Conservation (phyloP, 768 basidiomycete species). For the Pisolithus orientalis region DNA sequence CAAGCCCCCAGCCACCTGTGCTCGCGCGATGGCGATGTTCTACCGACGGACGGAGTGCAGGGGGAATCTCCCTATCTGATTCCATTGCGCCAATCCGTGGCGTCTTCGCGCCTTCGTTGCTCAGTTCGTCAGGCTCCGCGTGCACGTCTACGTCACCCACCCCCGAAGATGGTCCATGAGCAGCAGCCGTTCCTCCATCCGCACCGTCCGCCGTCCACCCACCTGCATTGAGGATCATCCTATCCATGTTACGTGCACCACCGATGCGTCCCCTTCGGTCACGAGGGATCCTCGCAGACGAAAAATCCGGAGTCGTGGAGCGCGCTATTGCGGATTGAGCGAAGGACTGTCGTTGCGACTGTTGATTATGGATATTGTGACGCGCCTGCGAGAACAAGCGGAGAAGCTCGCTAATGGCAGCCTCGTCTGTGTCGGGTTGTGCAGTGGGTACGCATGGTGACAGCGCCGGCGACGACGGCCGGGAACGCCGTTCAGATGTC, state of each 20-base stretch:
- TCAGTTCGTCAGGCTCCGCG: constrained; percentile 25
- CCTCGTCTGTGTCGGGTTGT: constrained; percentile 57
- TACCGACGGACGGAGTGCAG: constrained; percentile 40
- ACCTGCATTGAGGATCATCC: constrained; percentile 24
- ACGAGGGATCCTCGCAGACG: constrained; percentile 66
- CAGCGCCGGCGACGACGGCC: constrained; percentile 53
- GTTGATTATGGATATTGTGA: constrained; percentile 26
- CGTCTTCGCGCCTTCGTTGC: constrained; percentile 52
- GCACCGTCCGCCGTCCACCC: constrained; percentile 10
- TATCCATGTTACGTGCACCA: constrained; percentile 21
- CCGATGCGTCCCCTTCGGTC: constrained; percentile 77
- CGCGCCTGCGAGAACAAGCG: constrained; percentile 53
- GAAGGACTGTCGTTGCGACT: constrained; percentile 19
- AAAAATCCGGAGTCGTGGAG: constrained; percentile 51
- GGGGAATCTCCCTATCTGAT: neutral
- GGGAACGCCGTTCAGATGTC: constrained; percentile 57
- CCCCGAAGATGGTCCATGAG: constrained; percentile 3
- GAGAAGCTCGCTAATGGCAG: constrained; percentile 62
- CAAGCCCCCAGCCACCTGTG: constrained; percentile 73
- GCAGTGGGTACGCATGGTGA: constrained; percentile 45
- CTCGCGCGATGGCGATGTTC: constrained; percentile 37
- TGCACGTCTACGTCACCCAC: constrained; percentile 27
- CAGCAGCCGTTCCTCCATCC: constrained; percentile 2
- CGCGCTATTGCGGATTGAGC: constrained; percentile 22
- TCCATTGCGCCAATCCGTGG: constrained; percentile 46